Evolutionary conservation across 495 filamentous ascomycete species (phyloP).

Genomic region (Penicillium soppii): DNA sequence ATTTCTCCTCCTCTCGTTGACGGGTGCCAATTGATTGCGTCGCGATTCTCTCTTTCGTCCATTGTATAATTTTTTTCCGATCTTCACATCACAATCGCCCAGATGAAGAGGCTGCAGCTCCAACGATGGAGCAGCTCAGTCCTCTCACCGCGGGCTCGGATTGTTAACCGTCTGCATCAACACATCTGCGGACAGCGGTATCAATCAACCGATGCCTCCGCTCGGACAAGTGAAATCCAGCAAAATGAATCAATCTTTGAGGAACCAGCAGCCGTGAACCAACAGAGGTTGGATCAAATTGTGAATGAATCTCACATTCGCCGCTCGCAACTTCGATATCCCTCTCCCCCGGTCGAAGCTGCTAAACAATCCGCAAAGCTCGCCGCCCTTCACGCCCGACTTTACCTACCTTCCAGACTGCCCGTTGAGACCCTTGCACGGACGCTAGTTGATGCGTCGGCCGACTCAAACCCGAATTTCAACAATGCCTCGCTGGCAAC

Average conservation of each 20-base stretch:
- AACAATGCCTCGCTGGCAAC: conserved; percentile 81
- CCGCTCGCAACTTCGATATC: conserved; percentile 38
- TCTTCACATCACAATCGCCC: conserved; percentile 25
- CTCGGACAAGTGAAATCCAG: conserved; percentile 16
- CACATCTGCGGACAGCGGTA: conserved; percentile 36
- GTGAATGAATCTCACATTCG: conserved; percentile 19
- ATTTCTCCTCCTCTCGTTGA: conserved; percentile 42
- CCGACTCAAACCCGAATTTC: conserved; percentile 70
- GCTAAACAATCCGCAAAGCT: conserved; percentile 84
- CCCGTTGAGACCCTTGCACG: conserved; percentile 85
- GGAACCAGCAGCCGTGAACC: conserved; percentile 6
- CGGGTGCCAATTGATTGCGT: conserved; percentile 16
- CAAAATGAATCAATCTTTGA: conserved; percentile 12
- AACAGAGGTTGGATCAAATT: conserved; percentile 14
- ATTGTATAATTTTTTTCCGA: conserved; percentile 15
- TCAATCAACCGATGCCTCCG: conserved; percentile 40
- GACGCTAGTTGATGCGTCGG: conserved; percentile 78
- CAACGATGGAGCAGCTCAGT: conserved; percentile 71
- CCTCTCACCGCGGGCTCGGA: conserved; percentile 55
- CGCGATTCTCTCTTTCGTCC: conserved; percentile 11
- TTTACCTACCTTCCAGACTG: conserved; percentile 76
- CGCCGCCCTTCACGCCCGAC: conserved; percentile 87
- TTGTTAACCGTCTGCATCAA: conserved; percentile 48
- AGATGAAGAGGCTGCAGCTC: conserved; percentile 70
- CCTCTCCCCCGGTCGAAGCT: conserved; percentile 67